A percentile compares a stretch with the other conserved stretches of the same genome.
These are phyloP conservation scores for Diutina scorzettiae DNA, from an alignment of 1,139 yeast species.

Conservation along the genomic window DNA sequence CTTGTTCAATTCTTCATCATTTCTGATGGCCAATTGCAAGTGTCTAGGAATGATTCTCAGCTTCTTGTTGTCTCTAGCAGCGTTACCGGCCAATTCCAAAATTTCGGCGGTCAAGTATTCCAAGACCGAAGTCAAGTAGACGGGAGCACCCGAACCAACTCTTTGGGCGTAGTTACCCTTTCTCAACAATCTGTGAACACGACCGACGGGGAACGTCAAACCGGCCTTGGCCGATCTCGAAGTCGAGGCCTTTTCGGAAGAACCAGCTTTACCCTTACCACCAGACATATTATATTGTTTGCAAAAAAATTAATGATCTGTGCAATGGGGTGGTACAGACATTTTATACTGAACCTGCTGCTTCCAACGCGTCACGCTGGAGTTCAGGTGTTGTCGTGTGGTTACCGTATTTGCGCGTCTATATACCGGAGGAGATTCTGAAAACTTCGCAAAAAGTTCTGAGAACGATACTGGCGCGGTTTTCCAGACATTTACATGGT, in stretches of 20 bases:
- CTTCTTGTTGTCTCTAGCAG: slow-evolving; percentile 97
- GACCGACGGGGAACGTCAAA: slow-evolving; percentile 98
- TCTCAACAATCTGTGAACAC: slow-evolving; percentile 95
- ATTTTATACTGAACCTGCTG: no score
- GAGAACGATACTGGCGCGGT: no score
- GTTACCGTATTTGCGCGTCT: no score
- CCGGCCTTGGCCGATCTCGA: slow-evolving; percentile 98
- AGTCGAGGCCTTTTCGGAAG: slow-evolving; percentile 87
- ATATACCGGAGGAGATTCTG: no score
- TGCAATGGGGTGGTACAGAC: background rate
- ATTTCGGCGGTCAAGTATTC: slow-evolving; percentile 97
- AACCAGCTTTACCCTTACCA: slow-evolving; percentile 97
- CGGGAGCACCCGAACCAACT: slow-evolving; percentile 98
- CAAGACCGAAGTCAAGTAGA: slow-evolving; percentile 89
- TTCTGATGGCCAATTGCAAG: slow-evolving; percentile 95
- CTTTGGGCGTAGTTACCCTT: slow-evolving; percentile 99
- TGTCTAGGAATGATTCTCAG: slow-evolving; percentile 98
- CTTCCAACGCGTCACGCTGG: no score
- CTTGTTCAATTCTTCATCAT: slow-evolving; percentile 93
- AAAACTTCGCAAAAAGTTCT: no score
- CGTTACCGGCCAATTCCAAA: slow-evolving; percentile 96
- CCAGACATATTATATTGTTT: slow-evolving; percentile 60
- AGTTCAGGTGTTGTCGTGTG: no score
- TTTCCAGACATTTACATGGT: no score
- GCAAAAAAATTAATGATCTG: background rate